Conservation (phyloP, 257 asterid species). For the Fraxinus americana region DNA sequence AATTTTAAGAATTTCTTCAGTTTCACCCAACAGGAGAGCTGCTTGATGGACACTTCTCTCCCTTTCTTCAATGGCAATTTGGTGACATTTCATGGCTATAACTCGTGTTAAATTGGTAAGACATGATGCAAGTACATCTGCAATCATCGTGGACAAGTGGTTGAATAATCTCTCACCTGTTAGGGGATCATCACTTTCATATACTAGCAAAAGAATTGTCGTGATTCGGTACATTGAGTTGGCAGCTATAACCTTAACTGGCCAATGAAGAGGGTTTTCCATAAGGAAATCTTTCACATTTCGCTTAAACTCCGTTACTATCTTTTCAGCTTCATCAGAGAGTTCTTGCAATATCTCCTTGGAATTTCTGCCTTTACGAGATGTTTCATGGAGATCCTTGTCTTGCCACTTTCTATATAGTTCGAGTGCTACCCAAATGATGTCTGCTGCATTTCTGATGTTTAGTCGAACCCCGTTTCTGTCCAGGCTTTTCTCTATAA, state of each 20-base stretch:
- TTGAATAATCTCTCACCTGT: background rate
- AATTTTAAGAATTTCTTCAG: slow-evolving; percentile 11
- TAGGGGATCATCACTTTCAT: background rate
- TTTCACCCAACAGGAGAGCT: slow-evolving; percentile 14
- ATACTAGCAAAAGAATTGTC: background rate
- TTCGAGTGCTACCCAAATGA: slow-evolving; percentile 17
- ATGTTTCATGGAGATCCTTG: slow-evolving; percentile 10
- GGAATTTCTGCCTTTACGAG: background rate
- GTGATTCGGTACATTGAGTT: slow-evolving; percentile 39
- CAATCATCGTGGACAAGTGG: background rate
- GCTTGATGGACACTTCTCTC: slow-evolving; percentile 7
- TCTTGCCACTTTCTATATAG: slow-evolving; percentile 23
- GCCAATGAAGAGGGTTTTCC: slow-evolving; percentile 38
- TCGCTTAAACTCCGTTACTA: background rate
- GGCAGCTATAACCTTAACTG: slow-evolving; percentile 30
- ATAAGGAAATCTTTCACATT: background rate
- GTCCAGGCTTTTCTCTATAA: slow-evolving; percentile 17
- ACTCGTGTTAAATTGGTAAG: slow-evolving; percentile 12
- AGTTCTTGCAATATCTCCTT: slow-evolving; percentile 19
- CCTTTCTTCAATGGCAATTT: slow-evolving; percentile 12
- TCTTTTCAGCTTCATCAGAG: slow-evolving; percentile 7
- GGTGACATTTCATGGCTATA: slow-evolving; percentile 26
- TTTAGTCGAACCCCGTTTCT: background rate
- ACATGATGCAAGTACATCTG: background rate
- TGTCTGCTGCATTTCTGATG: slow-evolving; percentile 26